These are phyloP conservation scores for Byssochlamys sp. DNA, from an alignment of 2,329 filamentous ascomycete species.

Conservation along the genomic window DNA sequence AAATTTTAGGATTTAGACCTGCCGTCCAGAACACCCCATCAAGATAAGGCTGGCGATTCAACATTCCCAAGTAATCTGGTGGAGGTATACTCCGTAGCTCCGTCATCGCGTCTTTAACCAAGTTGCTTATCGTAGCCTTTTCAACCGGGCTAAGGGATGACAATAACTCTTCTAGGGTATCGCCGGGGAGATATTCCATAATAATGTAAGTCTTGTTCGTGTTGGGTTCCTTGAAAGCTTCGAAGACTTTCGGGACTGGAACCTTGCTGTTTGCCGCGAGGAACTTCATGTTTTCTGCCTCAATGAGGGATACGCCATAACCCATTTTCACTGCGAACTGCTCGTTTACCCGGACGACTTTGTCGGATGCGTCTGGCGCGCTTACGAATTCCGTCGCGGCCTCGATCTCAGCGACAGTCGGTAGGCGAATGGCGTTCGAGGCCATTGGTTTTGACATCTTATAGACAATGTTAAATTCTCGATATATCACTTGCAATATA, in stretches of 20 bases:
- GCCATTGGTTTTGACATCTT: neutral
- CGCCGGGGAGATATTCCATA: conserved; percentile 8
- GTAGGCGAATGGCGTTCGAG: conserved; percentile 1
- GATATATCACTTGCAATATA: neutral
- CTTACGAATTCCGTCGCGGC: conserved; percentile 10
- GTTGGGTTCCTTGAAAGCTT: conserved; percentile 7
- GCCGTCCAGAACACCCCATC: conserved; percentile 11
- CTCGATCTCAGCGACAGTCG: conserved; percentile 12
- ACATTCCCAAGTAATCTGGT: conserved; percentile 9
- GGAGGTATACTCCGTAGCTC: conserved; percentile 9
- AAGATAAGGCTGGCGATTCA: conserved; percentile 7
- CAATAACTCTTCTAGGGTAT: conserved; percentile 8
- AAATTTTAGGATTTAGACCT: conserved; percentile 6
- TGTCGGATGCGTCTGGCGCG: conserved; percentile 6
- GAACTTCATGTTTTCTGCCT: conserved; percentile 14
- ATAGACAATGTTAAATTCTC: neutral
- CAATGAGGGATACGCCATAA: conserved; percentile 6
- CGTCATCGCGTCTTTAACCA: conserved; percentile 4
- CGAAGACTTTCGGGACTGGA: conserved; percentile 9
- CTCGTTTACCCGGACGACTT: conserved; percentile 12
- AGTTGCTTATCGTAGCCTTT: conserved; percentile 6
- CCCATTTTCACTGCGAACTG: conserved; percentile 13
- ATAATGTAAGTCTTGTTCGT: conserved; percentile 12
- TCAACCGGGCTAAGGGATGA: conserved; percentile 5
- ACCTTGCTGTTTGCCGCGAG: conserved; percentile 11